Evolutionary conservation across 2,329 filamentous ascomycete species (phyloP).

Genomic region (Cladophialophora psammophila): DNA sequence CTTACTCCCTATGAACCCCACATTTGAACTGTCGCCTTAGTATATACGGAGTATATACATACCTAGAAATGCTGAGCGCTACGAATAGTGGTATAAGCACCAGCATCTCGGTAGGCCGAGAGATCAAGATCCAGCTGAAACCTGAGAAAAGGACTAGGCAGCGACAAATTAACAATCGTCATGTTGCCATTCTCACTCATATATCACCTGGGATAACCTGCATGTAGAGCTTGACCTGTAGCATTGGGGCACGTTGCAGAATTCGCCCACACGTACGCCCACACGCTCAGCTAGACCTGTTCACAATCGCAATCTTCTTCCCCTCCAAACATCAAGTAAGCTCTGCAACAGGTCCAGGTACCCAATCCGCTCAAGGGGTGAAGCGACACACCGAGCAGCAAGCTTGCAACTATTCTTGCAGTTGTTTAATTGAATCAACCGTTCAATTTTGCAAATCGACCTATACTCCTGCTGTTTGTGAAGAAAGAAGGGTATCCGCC

Average conservation of each 20-base stretch:
- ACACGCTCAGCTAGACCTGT: neutral
- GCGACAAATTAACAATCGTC: neutral
- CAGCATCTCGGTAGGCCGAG: too few species aligned
- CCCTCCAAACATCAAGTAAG: neutral
- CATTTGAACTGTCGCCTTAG: too few species aligned
- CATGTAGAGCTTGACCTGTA: neutral
- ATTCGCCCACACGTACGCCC: neutral
- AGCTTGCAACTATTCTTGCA: neutral
- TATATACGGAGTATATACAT: too few species aligned
- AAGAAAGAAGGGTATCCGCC: constrained; percentile 21
- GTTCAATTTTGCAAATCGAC: constrained; percentile 9
- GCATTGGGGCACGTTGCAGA: neutral
- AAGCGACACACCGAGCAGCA: neutral
- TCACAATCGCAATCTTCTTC: neutral
- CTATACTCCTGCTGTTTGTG: constrained; percentile 17
- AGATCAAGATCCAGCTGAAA: neutral
- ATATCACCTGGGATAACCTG: neutral
- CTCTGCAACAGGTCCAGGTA: neutral
- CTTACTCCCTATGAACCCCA: too few species aligned
- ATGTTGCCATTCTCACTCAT: neutral
- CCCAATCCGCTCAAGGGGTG: neutral
- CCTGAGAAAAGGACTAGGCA: neutral
- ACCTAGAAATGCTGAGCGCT: too few species aligned
- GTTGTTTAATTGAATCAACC: neutral
- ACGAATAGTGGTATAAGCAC: too few species aligned